Percentiles rank a stretch among this genome's conserved stretches.
These are phyloP conservation scores for Gloeostereum incarnatum DNA, from an alignment of 768 basidiomycete genomes.

Conservation along the genomic window DNA sequence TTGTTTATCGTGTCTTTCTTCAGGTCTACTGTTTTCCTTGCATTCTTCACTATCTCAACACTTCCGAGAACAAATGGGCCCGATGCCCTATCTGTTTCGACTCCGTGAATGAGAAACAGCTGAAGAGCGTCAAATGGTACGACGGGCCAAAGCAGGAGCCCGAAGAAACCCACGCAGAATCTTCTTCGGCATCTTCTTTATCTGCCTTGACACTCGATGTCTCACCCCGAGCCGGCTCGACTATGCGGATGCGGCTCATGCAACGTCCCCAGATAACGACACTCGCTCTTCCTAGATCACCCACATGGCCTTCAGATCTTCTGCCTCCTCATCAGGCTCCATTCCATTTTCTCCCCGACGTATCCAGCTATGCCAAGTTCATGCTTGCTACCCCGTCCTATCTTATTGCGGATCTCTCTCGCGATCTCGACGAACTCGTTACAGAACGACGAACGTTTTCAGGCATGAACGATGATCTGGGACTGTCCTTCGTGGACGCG, in stretches of 20 bases:
- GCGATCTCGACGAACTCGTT: conserved; percentile 64
- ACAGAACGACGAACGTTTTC: conserved; percentile 58
- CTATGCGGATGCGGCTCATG: conserved; percentile 79
- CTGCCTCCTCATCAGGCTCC: conserved; percentile 89
- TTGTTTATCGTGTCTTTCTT: conserved; percentile 7
- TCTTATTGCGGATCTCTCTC: conserved; percentile 62
- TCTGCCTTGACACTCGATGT: conserved; percentile 23
- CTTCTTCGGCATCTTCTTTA: conserved; percentile 38
- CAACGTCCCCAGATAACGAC: conserved; percentile 93
- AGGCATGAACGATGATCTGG: conserved; percentile 68
- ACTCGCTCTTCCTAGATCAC: conserved; percentile 84
- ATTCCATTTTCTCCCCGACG: conserved; percentile 93
- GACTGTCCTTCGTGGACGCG: conserved; percentile 69
- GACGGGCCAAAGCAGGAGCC: conserved; percentile 38
- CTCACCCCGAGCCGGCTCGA: conserved; percentile 44
- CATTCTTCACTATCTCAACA: conserved; percentile 82
- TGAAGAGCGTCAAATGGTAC: conserved; percentile 91
- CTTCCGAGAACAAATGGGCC: conserved; percentile 83
- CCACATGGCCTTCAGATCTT: conserved; percentile 91
- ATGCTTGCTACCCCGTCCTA: conserved; percentile 93
- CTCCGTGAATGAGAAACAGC: conserved; percentile 79
- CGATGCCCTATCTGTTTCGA: conserved; percentile 97
- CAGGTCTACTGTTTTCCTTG: conserved; percentile 95
- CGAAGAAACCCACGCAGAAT: conserved; percentile 18
- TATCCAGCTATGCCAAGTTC: conserved; percentile 81